Conservation (phyloP, 192 early-diverging fungal species). For the Coemansia sp. region DNA sequence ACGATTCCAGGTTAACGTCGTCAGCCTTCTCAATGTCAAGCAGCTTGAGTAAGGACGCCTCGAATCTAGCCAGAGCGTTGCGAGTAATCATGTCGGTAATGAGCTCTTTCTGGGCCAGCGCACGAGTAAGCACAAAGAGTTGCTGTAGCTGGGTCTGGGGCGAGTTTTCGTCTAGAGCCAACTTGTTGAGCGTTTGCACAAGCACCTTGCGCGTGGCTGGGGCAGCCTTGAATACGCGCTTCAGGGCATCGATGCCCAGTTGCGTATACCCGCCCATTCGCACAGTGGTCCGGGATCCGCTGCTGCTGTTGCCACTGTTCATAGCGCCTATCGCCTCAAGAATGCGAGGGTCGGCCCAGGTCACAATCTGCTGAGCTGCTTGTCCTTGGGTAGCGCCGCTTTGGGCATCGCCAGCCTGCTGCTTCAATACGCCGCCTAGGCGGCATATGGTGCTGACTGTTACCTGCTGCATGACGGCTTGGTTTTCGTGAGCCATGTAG, state of each 20-base stretch:
- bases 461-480: conserved; percentile 63
- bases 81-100: conserved; percentile 57
- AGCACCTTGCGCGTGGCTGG: conserved; percentile 63
- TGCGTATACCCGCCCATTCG: conserved; percentile 37
- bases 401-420: conserved; percentile 28
- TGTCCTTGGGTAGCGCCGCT: conserved; percentile 46
- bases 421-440: conserved; percentile 38
- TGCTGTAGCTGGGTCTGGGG: conserved; percentile 39
- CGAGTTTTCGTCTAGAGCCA: conserved; percentile 44
- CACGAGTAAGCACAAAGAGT: conserved; percentile 46
- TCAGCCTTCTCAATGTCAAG: conserved; percentile 51
- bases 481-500: conserved; percentile 72
- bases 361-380: conserved; percentile 70
- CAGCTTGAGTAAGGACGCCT: conserved; percentile 56
- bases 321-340: conserved; percentile 51
- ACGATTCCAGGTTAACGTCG: conserved; percentile 38
- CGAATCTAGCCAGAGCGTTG: conserved; percentile 59
- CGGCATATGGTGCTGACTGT: conserved; percentile 35
- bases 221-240: conserved; percentile 42
- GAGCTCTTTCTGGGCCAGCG: conserved; percentile 48
- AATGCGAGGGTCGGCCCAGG: conserved; percentile 77
- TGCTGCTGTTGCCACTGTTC: conserved; percentile 6
- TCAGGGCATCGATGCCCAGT: conserved; percentile 67
- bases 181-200: conserved; percentile 61
- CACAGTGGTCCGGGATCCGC: background rate